A percentile compares a stretch with the other conserved stretches of the same genome.
These are phyloP conservation scores for Allium fistulosum DNA, from an alignment of 106 monocot genomes.

Conservation along the genomic window DNA sequence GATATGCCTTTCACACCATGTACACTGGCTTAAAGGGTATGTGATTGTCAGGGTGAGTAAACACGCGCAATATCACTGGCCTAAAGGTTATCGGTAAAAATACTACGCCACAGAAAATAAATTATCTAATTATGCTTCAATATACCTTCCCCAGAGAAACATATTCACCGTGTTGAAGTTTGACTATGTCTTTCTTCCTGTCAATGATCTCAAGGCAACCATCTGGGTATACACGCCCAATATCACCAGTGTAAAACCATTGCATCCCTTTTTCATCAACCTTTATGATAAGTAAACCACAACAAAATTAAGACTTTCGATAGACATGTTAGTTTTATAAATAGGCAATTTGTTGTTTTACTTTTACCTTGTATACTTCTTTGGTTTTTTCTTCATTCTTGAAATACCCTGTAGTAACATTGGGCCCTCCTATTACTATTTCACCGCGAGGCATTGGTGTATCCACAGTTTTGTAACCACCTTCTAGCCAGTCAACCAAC, in stretches of 20 bases:
- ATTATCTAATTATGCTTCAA: neutral
- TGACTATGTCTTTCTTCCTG: constrained; percentile 73
- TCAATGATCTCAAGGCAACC: constrained; percentile 76
- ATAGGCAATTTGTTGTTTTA: no score
- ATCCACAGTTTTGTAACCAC: constrained; percentile 82
- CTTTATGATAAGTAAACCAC: constrained; percentile 8
- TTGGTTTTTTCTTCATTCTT: constrained; percentile 97
- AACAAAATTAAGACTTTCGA: no score
- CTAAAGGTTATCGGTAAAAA: no score
- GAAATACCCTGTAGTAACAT: constrained; percentile 91
- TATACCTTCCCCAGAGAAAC: constrained; percentile 71
- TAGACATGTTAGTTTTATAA: no score
- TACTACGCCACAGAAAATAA: no score
- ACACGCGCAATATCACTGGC: no score
- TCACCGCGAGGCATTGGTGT: constrained; percentile 97
- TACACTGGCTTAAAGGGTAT: no score
- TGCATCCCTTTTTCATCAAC: constrained; percentile 61
- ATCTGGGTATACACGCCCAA: constrained; percentile 62
- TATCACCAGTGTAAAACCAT: constrained; percentile 76
- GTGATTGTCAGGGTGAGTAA: no score
- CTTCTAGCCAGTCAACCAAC: constrained; percentile 96
- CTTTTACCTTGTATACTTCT: constrained; percentile 87
- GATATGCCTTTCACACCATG: no score
- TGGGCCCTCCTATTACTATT: constrained; percentile 97
- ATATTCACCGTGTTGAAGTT: constrained; percentile 85